Percentiles rank a stretch among this genome's conserved stretches.
phyloP scores from a whole-genome alignment of 2,329 filamentous ascomycete genomes.

The Kalaharituber pfeilii region DNA sequence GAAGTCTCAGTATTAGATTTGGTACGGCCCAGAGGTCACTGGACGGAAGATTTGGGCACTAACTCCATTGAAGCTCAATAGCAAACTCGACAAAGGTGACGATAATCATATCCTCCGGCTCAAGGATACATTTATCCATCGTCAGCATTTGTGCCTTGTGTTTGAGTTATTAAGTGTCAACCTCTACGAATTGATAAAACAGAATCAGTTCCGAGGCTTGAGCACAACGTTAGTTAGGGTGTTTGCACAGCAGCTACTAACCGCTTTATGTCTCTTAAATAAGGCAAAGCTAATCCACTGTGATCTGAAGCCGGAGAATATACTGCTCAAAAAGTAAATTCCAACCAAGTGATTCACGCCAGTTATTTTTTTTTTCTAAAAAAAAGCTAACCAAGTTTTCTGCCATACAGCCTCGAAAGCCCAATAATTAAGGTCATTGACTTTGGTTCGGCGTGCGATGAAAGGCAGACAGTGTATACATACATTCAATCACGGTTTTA shows the following conservation, averaged over 20 bases:
- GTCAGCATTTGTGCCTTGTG: constrained; percentile 88
- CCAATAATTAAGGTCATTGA: constrained; percentile 99
- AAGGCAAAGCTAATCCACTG: constrained; percentile 96
- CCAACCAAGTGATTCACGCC: no score
- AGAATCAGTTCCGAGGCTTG: constrained; percentile 93
- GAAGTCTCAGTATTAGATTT: constrained; percentile 93
- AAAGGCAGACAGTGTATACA: constrained; percentile 95
- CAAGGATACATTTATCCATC: constrained; percentile 96
- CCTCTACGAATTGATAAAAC: constrained; percentile 95
- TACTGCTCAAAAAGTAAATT: constrained; percentile 73
- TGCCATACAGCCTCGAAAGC: constrained; percentile 66
- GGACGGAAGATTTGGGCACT: constrained; percentile 6
- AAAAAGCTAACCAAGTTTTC: constrained; percentile 4
- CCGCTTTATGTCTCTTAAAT: constrained; percentile 77
- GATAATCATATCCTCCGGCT: constrained; percentile 88
- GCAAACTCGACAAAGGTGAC: constrained; percentile 97
- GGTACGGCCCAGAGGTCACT: constrained; percentile 32
- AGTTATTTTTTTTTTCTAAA: not conserved
- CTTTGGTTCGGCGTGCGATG: constrained; percentile 95
- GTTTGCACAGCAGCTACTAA: constrained; percentile 90
- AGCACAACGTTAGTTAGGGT: constrained; percentile 94
- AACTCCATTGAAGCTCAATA: constrained; percentile 52
- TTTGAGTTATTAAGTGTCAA: constrained; percentile 96
- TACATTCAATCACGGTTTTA: constrained; percentile 99
- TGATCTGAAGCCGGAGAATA: constrained; percentile 96